phyloP scores from a whole-genome alignment of 495 filamentous ascomycete species.

The Aeminium ludgeri region DNA sequence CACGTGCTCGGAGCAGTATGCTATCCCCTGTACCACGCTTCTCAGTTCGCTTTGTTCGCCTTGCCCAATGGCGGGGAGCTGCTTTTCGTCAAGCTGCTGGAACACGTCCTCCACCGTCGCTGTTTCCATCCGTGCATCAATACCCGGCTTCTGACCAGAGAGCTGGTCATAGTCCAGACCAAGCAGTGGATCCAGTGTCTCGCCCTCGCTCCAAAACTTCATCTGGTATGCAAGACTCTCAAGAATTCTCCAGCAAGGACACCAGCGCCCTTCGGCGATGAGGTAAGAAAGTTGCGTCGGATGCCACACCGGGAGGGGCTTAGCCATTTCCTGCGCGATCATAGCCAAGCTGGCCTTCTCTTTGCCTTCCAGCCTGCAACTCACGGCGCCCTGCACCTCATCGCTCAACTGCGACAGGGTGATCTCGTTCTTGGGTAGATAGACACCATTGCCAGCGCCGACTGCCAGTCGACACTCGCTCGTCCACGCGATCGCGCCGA shows the following conservation, averaged over 20 bases:
- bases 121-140: neutral
- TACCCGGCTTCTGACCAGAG: slow-evolving; percentile 26
- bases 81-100: slow-evolving; percentile 10
- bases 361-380: slow-evolving; percentile 30
- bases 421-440: slow-evolving; percentile 33
- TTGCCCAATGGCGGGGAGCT: slow-evolving; percentile 5
- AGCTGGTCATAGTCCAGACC: slow-evolving; percentile 59
- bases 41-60: slow-evolving; percentile 4
- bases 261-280: slow-evolving; percentile 63
- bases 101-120: slow-evolving; percentile 1
- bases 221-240: slow-evolving; percentile 59
- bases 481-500: slow-evolving; percentile 86
- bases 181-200: slow-evolving; percentile 63
- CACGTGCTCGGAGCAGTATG: slow-evolving; percentile 7
- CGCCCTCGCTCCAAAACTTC: slow-evolving; percentile 70
- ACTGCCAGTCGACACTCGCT: slow-evolving; percentile 68
- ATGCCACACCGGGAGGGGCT: slow-evolving; percentile 80
- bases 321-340: slow-evolving; percentile 46
- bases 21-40: slow-evolving; percentile 6
- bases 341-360: slow-evolving; percentile 24
- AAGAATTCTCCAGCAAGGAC: slow-evolving; percentile 57
- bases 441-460: slow-evolving; percentile 84
- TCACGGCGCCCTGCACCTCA: slow-evolving; percentile 43
- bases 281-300: slow-evolving; percentile 84
- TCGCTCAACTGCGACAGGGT: slow-evolving; percentile 45